Base-by-base conservation (phyloP, 179 eudicot species). In the Silene noctiflora region DNA sequence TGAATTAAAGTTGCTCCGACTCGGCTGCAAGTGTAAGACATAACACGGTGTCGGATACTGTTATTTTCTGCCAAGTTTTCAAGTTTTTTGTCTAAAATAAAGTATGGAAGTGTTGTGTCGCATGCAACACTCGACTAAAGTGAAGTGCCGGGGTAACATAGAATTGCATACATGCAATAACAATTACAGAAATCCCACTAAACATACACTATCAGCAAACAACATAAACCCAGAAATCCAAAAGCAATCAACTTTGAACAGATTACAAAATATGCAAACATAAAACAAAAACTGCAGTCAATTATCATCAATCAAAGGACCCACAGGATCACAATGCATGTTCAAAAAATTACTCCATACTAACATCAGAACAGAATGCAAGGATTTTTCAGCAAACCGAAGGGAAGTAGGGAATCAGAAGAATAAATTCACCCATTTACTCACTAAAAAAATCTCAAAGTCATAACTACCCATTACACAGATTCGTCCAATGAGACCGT, bases 91-190 rank as follows among this genome's bases (percentile, higher is more conserved):
- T 44, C 51, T 44, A 44, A 44, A 44, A 44, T 44, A 14, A 11
- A 44, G 51, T 44, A 3, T 44, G 51, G 51, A 44, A 44, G 51
- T 44, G 51, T 44, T 14, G 14, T 44, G 51, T 44, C 0, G 14
- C 11, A 44, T 44, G 51, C 13, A 44, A 44, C 51, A 44, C 13
- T 44, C 51, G 0, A 44, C 51, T 14, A 11, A 44, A 44, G 51
- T 3, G 0, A 10, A 44, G 14, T 44, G 0, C 11, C 51, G 13
- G 13, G 11, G 13, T 9, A 44, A 42, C 51, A 44, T 44, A 10
- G 51, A 67, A 27, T 27, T 63, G 27, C 67, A 63, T 27, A 67
- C 71, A 67, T 67, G 71, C 71, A 67, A 16, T 13, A 35, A 20
- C 48, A 35, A 35, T 9, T 17, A 1, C 39, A 31, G 5, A 6